phyloP scores from a whole-genome alignment of 2,329 filamentous ascomycete genomes.

The Neophaeococcomyces mojaviensis region DNA sequence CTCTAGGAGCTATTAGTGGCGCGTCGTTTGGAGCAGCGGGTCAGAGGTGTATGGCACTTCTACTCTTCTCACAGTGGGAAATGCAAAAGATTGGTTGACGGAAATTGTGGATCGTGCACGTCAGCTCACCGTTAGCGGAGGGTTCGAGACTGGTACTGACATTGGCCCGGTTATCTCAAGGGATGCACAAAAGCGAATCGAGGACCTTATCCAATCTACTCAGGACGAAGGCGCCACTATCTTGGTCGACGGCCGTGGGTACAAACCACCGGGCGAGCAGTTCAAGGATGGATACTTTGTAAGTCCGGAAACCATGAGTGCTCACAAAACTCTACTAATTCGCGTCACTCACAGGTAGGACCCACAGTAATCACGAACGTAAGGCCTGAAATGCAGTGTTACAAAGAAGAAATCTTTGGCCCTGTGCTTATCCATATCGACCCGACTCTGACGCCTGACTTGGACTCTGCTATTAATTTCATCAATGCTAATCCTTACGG shows the following conservation, averaged over 20 bases:
- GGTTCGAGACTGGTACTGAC: conserved; percentile 56
- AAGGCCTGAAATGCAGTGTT: conserved; percentile 59
- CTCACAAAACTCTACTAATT: conserved; percentile 22
- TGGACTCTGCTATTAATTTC: conserved; percentile 54
- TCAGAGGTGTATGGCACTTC: conserved; percentile 62
- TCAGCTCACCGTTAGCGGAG: conserved; percentile 52
- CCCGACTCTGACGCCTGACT: conserved; percentile 52
- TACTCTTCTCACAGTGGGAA: conserved; percentile 57
- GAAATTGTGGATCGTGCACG: conserved; percentile 58
- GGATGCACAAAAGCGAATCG: conserved; percentile 56
- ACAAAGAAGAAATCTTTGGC: conserved; percentile 60
- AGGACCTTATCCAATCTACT: conserved; percentile 53
- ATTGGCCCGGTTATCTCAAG: conserved; percentile 58
- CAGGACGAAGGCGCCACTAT: conserved; percentile 57
- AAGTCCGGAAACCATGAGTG: too few species aligned
- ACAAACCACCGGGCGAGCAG: too few species aligned
- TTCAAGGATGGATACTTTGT: too few species aligned
- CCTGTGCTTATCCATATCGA: conserved; percentile 59
- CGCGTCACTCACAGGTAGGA: conserved; percentile 39
- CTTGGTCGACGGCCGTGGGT: not conserved
- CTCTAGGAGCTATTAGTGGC: conserved; percentile 58
- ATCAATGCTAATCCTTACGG: conserved; percentile 62
- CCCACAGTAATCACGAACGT: conserved; percentile 60
- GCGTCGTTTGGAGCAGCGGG: conserved; percentile 63
- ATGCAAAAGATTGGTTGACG: conserved; percentile 57